phyloP scores from a whole-genome alignment of 148 eudicot genomes.

The Fagopyrum esculentum region DNA sequence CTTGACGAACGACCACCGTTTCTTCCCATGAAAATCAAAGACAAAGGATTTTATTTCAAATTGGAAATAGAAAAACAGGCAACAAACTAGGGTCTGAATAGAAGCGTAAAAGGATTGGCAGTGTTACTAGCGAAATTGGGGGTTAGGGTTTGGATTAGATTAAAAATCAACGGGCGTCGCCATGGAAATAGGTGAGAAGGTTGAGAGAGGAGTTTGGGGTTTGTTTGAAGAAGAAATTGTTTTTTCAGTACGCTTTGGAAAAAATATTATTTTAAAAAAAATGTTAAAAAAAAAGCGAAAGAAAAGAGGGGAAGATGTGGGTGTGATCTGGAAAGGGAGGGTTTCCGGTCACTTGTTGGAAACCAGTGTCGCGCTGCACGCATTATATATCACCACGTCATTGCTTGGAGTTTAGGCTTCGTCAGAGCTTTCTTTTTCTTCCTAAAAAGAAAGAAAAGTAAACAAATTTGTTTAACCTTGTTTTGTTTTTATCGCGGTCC shows the following conservation, averaged over 20 bases:
- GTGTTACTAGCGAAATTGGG: background rate
- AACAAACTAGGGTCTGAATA: slow-evolving; percentile 1
- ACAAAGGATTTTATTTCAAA: background rate
- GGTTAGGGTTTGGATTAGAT: background rate
- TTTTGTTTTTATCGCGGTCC: too few relatives aligned
- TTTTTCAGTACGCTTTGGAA: background rate
- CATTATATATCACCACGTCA: slow-evolving; percentile 1
- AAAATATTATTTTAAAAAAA: background rate
- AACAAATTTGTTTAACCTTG: too few relatives aligned
- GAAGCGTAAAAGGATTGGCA: background rate
- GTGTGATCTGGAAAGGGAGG: slow-evolving; percentile 9
- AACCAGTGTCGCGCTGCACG: background rate
- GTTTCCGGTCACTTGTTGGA: slow-evolving; percentile 1
- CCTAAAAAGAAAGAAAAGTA: too few relatives aligned
- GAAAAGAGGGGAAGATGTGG: background rate
- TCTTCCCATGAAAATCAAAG: slow-evolving; percentile 14
- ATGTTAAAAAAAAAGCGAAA: background rate
- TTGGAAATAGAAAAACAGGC: background rate
- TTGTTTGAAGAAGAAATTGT: background rate
- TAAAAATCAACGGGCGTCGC: background rate
- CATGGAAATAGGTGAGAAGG: background rate
- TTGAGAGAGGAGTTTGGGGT: background rate
- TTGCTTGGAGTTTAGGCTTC: background rate
- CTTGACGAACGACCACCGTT: slow-evolving; percentile 7
- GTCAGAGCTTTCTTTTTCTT: background rate